Base-by-base conservation (phyloP, 768 basidiomycete genomes). In the Tulasnella sp. region DNA sequence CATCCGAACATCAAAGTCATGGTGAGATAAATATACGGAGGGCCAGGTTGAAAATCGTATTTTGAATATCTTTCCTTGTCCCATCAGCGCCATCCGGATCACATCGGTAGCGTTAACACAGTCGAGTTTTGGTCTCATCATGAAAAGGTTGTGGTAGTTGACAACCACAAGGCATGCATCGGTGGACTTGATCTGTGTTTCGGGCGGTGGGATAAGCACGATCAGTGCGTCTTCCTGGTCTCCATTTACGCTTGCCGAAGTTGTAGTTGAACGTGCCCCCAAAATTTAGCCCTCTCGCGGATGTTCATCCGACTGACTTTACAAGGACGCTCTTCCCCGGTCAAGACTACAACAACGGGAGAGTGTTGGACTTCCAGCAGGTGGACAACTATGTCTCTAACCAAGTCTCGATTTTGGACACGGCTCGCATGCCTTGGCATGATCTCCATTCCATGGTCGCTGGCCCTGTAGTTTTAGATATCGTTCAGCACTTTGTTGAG, bases 161-260 rank as follows among this genome's bases (percentile, higher is more conserved):
- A 96, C 69, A 89, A 92, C 67, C 83, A 86, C 66, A 78, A 75
- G 52, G 91, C 88, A 2, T 87, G 85, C 65, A 83, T 96, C 56
- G 96, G 96, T 23, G 96, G 96, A 10, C 81, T 99, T 26, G 96
- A 99, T 70, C 77, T 96, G 17, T 97, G 92, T 74, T 96, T 93
- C 65, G 96, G 96, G 10, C 85, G 96, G 19, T 99, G 95, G 94
- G 96, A 98, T 72, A 90, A 88, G 0, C 82, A 89, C 67, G 86
- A 75, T 42, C 88, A 92, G 68, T 69, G 44, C 42, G 67, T 55
- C 29, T 1, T 43, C 30, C 24, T 17, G 29, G 15, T 13, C 26
- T 51, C 13, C 11, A n/a, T 7, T 7, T 24, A 2, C 5, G 19
- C 9, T 51, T 5, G 17, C 50, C 26, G n/a, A 3, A n/a, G 34